Evolutionary conservation across 768 basidiomycete species (phyloP), one percentile per base, ranked within the genome.

Genomic region (Tephrocybe sp.): DNA sequence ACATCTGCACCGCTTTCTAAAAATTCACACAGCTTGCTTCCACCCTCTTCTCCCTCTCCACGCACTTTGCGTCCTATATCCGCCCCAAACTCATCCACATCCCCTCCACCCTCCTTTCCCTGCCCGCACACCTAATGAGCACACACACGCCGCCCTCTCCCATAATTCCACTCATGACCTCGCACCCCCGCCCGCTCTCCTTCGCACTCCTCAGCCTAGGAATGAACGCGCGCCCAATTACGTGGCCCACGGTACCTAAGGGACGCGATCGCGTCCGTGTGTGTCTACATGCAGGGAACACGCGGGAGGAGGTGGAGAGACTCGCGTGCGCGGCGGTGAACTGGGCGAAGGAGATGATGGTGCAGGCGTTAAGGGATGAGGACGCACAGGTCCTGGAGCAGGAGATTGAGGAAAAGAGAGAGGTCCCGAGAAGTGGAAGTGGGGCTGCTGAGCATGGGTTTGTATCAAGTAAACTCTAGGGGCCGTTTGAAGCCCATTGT

Each of bases 201-300:
- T n/a, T n/a, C 0, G 72, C 80, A 0, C 79, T 85, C 62, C 84
- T 97, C 39, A 62, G 67, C 18, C 68, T 70, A 2, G 78, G 79
- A 1, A 77, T 88, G 61, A 84, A 85, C 57, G 88, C 86, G 0
- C 82, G 86, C 3, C 84, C 89, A 3, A 92, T 93, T 36, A 84
- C 81, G 9, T 88, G 86, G 74, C 95, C 96, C 0, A 97, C 94
- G 0, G 94, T 97, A 0, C 92, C 94, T 0, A 86, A 85, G 47
- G 93, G 91, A 8, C 80, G 79, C 53, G 88, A 94, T 54, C 80
- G 94, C 15, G 86, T 98, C 2, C 70, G 95, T 2, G 80, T 98
- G n/a, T 98, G 95, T 65, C 61, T 98, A 23, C 90, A 94, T 61
- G 84, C 93, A 0, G 83, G 78, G 1, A 92, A 95, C 60, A 81